Evolutionary conservation across 106 monocot genomes (phyloP).

Genomic region (Dioscorea dumetorum): DNA sequence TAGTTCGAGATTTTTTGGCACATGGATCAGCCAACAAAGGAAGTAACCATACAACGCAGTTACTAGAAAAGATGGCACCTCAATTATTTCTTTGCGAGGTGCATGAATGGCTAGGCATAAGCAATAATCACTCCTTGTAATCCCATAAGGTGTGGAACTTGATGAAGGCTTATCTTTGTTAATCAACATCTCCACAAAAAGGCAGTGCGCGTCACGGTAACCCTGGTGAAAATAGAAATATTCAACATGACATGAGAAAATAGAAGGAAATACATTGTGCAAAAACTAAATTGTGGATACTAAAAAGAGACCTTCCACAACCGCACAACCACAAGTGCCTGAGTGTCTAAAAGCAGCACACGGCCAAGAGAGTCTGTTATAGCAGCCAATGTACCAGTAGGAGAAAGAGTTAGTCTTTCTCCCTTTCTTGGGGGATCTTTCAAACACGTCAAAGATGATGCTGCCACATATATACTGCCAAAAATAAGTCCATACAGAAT

Average conservation of each 20-base stretch:
- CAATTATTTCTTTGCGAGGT: slow-evolving; percentile 83
- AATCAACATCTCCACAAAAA: slow-evolving; percentile 82
- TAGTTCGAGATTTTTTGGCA: too few species aligned
- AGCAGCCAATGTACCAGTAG: slow-evolving; percentile 90
- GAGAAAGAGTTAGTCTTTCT: slow-evolving; percentile 79
- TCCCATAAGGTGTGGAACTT: slow-evolving; percentile 31
- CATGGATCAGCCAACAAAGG: too few species aligned
- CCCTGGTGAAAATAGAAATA: slow-evolving; percentile 50
- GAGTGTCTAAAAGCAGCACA: slow-evolving; percentile 83
- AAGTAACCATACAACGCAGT: too few species aligned
- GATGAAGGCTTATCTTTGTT: slow-evolving; percentile 56
- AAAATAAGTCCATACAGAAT: slow-evolving; percentile 19
- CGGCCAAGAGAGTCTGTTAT: slow-evolving; percentile 96
- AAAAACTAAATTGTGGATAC: not conserved
- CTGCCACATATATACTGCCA: slow-evolving; percentile 52
- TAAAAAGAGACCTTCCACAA: slow-evolving; percentile 76
- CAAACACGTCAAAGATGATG: slow-evolving; percentile 82
- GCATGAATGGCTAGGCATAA: slow-evolving; percentile 96
- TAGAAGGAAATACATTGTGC: not conserved
- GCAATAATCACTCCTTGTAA: slow-evolving; percentile 70
- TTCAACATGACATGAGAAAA: slow-evolving; percentile 1
- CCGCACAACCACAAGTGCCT: slow-evolving; percentile 90
- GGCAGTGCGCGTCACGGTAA: slow-evolving; percentile 91
- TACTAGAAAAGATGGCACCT: slow-evolving; percentile 38
- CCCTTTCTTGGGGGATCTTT: slow-evolving; percentile 94